phyloP scores from a whole-genome alignment of 805 yeast genomes.

The Grigorovia jiainica region DNA sequence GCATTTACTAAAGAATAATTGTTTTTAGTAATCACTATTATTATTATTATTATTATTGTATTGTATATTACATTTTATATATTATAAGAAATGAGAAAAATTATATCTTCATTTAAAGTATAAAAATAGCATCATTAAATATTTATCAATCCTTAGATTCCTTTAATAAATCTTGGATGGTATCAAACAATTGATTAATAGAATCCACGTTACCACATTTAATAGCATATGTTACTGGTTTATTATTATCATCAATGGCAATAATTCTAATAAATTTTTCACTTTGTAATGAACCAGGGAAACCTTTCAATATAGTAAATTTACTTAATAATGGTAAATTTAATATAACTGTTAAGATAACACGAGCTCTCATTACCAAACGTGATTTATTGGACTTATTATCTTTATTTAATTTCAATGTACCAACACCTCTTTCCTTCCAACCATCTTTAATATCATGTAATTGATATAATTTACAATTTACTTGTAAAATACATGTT shows the following conservation, averaged over 20 bases:
- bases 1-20: slow-evolving; percentile 47
- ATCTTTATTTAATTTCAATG: slow-evolving; percentile 61
- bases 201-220: slow-evolving; percentile 56
- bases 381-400: slow-evolving; percentile 41
- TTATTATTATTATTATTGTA: too few species aligned
- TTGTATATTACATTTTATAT: too few species aligned
- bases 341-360: slow-evolving; percentile 70
- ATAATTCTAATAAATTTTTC: slow-evolving; percentile 76
- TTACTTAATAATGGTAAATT: slow-evolving; percentile 59
- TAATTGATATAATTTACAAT: slow-evolving; percentile 74
- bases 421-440: slow-evolving; percentile 93
- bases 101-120: too few species aligned
- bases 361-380: slow-evolving; percentile 85
- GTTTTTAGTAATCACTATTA: too few species aligned
- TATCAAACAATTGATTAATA: slow-evolving; percentile 48
- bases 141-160: too few species aligned
- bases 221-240: slow-evolving; percentile 77
- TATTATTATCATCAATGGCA: slow-evolving; percentile 50
- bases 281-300: slow-evolving; percentile 74
- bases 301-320: slow-evolving; percentile 63
- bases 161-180: slow-evolving; percentile 8
- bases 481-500: slow-evolving; percentile 51
- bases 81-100: too few species aligned
- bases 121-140: background rate
- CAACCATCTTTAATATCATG: slow-evolving; percentile 65